These are phyloP conservation scores for Xylaria longipes DNA, from an alignment of 495 filamentous ascomycete genomes.

Conservation along the genomic window DNA sequence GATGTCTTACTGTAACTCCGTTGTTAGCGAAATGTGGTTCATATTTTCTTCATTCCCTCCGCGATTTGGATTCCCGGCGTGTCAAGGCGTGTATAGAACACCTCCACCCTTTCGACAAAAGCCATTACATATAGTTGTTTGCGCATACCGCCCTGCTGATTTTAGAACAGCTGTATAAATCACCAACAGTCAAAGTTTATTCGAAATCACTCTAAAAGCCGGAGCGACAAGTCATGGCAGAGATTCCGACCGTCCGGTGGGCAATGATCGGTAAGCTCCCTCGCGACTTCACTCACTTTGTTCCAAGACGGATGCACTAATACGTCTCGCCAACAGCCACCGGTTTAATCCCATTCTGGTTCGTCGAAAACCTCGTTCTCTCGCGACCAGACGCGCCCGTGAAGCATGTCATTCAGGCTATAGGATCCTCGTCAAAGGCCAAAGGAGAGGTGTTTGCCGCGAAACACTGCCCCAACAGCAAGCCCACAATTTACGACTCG, in stretches of 20 bases:
- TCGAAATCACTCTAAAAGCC: not conserved
- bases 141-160: not conserved
- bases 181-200: not conserved
- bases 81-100: too few relatives aligned
- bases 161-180: not conserved
- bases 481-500: conserved; percentile 68
- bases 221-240: not conserved
- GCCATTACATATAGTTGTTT: too few relatives aligned
- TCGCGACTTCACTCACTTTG: not conserved
- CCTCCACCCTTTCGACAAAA: too few relatives aligned
- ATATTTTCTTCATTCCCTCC: too few relatives aligned
- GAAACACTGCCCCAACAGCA: conserved; percentile 30
- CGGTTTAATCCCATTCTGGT: conserved; percentile 44
- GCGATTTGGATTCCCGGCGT: too few relatives aligned
- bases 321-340: conserved; percentile 14
- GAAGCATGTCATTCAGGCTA: conserved; percentile 68
- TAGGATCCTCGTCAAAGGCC: conserved; percentile 67
- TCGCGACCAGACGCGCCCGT: conserved; percentile 66
- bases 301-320: not conserved
- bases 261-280: not conserved
- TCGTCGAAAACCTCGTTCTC: conserved; percentile 69
- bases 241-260: not conserved
- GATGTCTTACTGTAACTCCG: too few relatives aligned
- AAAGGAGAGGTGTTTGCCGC: conserved; percentile 67
- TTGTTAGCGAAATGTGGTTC: too few relatives aligned